Evolutionary conservation across 2,329 filamentous ascomycete genomes (phyloP).

Genomic region (Fusarium vanettenii): DNA sequence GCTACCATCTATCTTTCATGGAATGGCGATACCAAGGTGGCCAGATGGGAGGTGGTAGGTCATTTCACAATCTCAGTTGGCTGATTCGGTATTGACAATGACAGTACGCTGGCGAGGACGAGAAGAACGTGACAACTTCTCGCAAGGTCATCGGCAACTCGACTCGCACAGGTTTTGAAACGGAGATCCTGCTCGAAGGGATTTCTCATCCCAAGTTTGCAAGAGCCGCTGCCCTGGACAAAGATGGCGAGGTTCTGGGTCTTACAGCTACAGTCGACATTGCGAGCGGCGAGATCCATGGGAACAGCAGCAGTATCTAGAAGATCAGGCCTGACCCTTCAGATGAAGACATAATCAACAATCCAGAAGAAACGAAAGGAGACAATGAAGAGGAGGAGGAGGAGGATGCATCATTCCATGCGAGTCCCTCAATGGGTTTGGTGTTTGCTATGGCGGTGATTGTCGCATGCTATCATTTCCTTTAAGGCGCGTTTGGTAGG

Average conservation of each 20-base stretch:
- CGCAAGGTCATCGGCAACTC: constrained; percentile 31
- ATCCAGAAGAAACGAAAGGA: neutral
- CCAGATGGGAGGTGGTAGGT: constrained; percentile 40
- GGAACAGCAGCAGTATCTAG: constrained; percentile 38
- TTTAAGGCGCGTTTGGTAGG: constrained; percentile 3
- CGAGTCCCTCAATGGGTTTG: constrained; percentile 1
- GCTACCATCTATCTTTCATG: constrained; percentile 41
- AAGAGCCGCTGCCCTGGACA: constrained; percentile 29
- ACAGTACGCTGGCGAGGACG: constrained; percentile 33
- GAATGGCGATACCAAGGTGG: constrained; percentile 43
- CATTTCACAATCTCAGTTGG: neutral
- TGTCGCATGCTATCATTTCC: constrained; percentile 16
- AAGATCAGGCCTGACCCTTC: constrained; percentile 5
- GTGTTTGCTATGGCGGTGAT: constrained; percentile 21
- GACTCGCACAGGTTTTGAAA: constrained; percentile 36
- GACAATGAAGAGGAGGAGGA: constrained; percentile 4
- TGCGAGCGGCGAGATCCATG: constrained; percentile 29
- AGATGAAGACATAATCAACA: neutral
- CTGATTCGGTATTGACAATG: neutral
- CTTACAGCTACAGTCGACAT: constrained; percentile 34
- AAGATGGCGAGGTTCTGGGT: constrained; percentile 33
- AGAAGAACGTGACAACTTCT: constrained; percentile 25
- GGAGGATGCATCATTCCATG: constrained; percentile 20
- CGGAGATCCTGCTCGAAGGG: constrained; percentile 20
- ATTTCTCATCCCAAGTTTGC: constrained; percentile 15